Evolutionary conservation across 2,329 filamentous ascomycete genomes (phyloP).

Genomic region (Aspergillus flavus): DNA sequence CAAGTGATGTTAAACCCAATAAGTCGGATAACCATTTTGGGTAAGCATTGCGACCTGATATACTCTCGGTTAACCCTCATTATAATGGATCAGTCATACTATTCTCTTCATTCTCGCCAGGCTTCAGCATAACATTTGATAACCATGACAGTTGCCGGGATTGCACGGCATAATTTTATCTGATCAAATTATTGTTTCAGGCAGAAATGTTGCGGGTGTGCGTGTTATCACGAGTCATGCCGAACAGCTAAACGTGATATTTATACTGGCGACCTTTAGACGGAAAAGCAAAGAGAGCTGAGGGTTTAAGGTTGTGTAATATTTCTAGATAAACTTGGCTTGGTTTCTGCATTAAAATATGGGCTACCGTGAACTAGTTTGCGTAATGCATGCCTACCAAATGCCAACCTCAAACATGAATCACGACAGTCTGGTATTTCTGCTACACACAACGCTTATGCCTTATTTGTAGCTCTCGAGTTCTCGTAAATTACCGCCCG

Average conservation of each 20-base stretch:
- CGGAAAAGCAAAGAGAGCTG: background rate
- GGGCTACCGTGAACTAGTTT: too few species aligned
- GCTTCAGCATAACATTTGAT: background rate
- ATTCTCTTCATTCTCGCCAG: background rate
- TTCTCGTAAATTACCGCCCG: too few species aligned
- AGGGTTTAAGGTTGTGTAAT: background rate
- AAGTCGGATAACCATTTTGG: background rate
- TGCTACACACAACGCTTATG: too few species aligned
- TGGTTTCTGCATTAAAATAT: background rate
- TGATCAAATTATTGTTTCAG: background rate
- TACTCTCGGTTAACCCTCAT: background rate
- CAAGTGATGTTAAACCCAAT: background rate
- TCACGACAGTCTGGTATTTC: too few species aligned
- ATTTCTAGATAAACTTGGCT: background rate
- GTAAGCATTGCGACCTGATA: constrained; percentile 8
- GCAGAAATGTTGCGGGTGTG: background rate
- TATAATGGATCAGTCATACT: background rate
- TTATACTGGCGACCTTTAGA: background rate
- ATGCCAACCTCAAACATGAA: too few species aligned
- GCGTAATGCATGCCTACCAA: too few species aligned
- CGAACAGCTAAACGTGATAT: too few species aligned
- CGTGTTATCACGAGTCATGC: background rate
- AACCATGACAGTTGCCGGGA: background rate
- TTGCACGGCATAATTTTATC: too few species aligned
- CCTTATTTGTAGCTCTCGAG: too few species aligned